Evolutionary conservation across 1,139 yeast genomes (phyloP).

Genomic region (Kluyveromyces sp.): DNA sequence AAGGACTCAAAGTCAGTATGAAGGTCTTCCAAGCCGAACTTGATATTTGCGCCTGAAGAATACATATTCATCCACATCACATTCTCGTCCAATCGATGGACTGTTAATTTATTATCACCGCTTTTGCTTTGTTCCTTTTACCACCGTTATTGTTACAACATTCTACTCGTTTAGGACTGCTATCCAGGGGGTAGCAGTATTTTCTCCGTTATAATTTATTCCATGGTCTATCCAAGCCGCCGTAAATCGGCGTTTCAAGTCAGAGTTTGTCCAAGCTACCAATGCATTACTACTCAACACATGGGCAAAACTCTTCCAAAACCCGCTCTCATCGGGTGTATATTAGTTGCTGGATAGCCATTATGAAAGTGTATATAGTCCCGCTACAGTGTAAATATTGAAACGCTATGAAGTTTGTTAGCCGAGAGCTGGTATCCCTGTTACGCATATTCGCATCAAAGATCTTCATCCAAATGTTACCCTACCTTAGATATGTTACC

Average conservation of each 20-base stretch:
- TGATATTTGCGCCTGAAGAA: too few species aligned
- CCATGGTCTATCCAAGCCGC: not conserved
- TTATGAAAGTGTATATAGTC: not conserved
- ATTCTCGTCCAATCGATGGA: too few species aligned
- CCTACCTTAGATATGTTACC: not conserved
- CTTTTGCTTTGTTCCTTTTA: not conserved
- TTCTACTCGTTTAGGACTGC: not conserved
- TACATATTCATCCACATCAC: too few species aligned
- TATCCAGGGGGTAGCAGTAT: not conserved
- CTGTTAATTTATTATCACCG: not conserved
- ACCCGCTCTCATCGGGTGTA: too few species aligned
- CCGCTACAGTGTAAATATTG: not conserved
- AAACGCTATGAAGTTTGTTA: not conserved
- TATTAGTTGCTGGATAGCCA: not conserved
- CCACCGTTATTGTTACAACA: not conserved
- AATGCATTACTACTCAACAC: too few species aligned
- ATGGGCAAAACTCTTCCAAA: too few species aligned
- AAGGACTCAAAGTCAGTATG: constrained; percentile 7
- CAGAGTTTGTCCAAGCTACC: too few species aligned
- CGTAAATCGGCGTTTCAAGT: not conserved
- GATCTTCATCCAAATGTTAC: not conserved
- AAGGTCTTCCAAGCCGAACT: not conserved
- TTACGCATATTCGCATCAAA: not conserved
- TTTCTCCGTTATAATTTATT: not conserved
- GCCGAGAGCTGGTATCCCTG: not conserved